Evolutionary conservation across 1,284 basidiomycete genomes (phyloP).

Genomic region (Fomitopsis palustris): DNA sequence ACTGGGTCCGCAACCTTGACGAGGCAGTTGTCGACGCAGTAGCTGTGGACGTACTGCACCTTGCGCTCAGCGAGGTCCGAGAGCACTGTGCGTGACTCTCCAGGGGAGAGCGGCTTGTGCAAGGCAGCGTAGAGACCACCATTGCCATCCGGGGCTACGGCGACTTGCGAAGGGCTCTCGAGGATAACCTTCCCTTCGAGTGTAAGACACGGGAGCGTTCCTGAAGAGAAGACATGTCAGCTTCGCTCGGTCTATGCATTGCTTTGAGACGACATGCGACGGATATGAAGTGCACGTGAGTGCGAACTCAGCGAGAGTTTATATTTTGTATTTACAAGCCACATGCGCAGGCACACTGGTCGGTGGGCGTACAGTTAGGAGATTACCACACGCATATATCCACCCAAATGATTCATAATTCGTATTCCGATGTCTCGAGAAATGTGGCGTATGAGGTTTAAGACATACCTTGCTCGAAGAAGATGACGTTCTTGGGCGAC

Average conservation of each 20-base stretch:
- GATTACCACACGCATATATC: background rate
- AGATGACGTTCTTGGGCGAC: conserved; percentile 74
- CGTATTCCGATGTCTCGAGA: too few relatives aligned
- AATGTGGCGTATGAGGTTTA: too few relatives aligned
- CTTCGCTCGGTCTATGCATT: conserved; percentile 1
- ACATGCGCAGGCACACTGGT: background rate
- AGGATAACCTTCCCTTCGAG: conserved; percentile 94
- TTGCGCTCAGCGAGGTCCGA: conserved; percentile 78
- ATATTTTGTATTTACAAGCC: background rate
- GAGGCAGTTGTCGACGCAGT: conserved; percentile 99
- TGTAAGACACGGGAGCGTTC: conserved; percentile 92
- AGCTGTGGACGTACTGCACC: conserved; percentile 89
- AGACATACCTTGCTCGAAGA: conserved; percentile 93
- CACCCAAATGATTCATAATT: too few relatives aligned
- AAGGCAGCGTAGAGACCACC: conserved; percentile 96
- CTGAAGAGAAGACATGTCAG: conserved; percentile 38
- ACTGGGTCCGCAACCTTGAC: conserved; percentile 96
- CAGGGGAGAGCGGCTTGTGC: conserved; percentile 68
- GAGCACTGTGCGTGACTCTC: conserved; percentile 71
- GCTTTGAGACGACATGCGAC: background rate
- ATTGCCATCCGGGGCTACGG: conserved; percentile 97
- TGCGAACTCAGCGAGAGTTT: background rate
- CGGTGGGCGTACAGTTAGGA: background rate
- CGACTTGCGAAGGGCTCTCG: conserved; percentile 73
- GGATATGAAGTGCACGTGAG: conserved; percentile 2